Evolutionary conservation across 148 eudicot species (phyloP).

Genomic region (Nepenthes gracilis): DNA sequence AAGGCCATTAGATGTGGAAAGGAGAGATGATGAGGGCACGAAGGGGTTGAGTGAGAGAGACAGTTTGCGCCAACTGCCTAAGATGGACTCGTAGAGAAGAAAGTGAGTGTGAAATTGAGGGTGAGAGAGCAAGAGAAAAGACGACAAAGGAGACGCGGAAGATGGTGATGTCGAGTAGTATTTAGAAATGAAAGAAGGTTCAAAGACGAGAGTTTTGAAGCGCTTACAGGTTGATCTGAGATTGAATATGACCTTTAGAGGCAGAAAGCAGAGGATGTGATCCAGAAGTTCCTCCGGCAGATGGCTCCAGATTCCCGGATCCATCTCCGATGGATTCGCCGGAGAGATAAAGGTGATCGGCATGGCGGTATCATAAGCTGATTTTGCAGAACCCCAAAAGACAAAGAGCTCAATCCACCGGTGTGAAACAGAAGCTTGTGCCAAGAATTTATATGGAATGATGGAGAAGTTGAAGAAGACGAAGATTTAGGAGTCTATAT

Average conservation of each 20-base stretch:
- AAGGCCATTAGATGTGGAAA: slow-evolving; percentile 38
- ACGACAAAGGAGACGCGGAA: slow-evolving; percentile 14
- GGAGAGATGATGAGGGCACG: slow-evolving; percentile 16
- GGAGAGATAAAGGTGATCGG: neutral
- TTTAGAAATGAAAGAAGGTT: slow-evolving; percentile 37
- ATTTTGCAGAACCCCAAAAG: too few relatives aligned
- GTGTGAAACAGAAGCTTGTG: too few relatives aligned
- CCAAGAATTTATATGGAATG: too few relatives aligned
- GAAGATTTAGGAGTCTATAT: too few relatives aligned
- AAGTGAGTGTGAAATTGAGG: slow-evolving; percentile 27
- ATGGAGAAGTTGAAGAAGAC: too few relatives aligned
- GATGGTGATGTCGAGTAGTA: slow-evolving; percentile 9
- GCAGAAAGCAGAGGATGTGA: slow-evolving; percentile 42
- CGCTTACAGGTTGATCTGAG: slow-evolving; percentile 55
- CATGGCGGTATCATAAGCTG: neutral
- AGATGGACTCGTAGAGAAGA: slow-evolving; percentile 34
- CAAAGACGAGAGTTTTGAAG: slow-evolving; percentile 38
- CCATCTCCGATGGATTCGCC: slow-evolving; percentile 26
- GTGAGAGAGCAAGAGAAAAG: slow-evolving; percentile 52
- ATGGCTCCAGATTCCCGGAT: slow-evolving; percentile 43
- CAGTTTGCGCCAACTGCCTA: slow-evolving; percentile 30
- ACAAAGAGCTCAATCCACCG: too few relatives aligned
- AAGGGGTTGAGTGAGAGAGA: slow-evolving; percentile 9
- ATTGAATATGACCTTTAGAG: slow-evolving; percentile 32
- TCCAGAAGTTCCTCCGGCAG: slow-evolving; percentile 59